Evolutionary conservation across 129 eudicot species (phyloP).

Genomic region (Solidago caesia): DNA sequence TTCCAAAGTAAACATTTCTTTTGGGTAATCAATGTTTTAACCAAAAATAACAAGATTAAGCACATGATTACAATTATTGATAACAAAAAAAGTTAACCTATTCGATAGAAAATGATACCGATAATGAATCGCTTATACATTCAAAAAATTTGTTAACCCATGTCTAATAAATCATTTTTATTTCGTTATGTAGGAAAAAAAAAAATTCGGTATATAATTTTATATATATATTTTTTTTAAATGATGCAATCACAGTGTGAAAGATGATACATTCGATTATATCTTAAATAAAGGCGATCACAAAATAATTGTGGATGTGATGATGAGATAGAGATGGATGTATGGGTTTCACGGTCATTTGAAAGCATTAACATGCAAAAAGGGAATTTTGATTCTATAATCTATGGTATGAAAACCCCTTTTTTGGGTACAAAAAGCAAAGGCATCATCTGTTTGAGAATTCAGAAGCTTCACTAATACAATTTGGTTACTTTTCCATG

Average conservation of each 20-base stretch:
- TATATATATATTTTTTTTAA: too few species aligned
- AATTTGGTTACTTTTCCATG: conserved; percentile 10
- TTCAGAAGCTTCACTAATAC: conserved; percentile 19
- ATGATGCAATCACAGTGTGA: too few species aligned
- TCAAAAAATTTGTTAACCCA: neutral
- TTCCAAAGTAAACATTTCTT: conserved; percentile 12
- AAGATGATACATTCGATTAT: too few species aligned
- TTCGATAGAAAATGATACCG: too few species aligned
- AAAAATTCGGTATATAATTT: too few species aligned
- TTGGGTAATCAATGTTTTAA: neutral
- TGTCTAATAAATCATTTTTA: too few species aligned
- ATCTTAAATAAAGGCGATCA: neutral
- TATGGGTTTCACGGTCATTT: conserved; percentile 1
- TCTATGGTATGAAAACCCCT: conserved; percentile 26
- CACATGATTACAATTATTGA: neutral
- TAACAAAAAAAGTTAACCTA: neutral
- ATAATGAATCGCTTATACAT: too few species aligned
- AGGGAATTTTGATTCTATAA: conserved; percentile 25
- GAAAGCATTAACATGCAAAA: conserved; percentile 16
- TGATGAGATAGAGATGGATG: conserved; percentile 10
- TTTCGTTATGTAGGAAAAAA: too few species aligned
- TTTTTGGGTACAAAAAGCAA: conserved; percentile 13
- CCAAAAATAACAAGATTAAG: neutral
- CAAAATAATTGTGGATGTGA: neutral
- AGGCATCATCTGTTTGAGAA: conserved; percentile 11